These are phyloP conservation scores for Phlyctochytrium arcticum DNA, from an alignment of 192 early-diverging fungal species.

Conservation along the genomic window DNA sequence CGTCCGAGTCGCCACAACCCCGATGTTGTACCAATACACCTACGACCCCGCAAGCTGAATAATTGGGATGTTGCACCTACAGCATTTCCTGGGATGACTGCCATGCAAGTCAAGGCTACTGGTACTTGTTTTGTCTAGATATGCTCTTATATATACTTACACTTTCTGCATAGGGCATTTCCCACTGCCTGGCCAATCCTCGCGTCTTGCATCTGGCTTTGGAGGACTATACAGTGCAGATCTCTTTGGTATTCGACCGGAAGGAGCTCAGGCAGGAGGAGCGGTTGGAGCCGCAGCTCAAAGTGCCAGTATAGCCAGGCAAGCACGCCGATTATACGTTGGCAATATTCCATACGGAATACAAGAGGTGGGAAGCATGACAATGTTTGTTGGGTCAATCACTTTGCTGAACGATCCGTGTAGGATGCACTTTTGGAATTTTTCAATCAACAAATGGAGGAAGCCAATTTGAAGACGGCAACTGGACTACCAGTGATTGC, in stretches of 20 bases:
- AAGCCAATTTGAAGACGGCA: slow-evolving; percentile 67
- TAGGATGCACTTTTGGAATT: slow-evolving; percentile 70
- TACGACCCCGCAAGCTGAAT: slow-evolving; percentile 70
- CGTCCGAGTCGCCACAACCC: slow-evolving; percentile 2
- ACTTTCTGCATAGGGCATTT: slow-evolving; percentile 56
- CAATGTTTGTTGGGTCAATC: background rate
- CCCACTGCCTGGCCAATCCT: slow-evolving; percentile 68
- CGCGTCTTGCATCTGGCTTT: slow-evolving; percentile 6
- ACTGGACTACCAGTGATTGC: slow-evolving; percentile 68
- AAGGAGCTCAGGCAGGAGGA: slow-evolving; percentile 1
- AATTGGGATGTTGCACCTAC: slow-evolving; percentile 91
- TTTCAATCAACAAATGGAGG: slow-evolving; percentile 83
- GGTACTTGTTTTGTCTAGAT: slow-evolving; percentile 44
- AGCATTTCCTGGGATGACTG: slow-evolving; percentile 83
- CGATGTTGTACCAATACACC: slow-evolving; percentile 68
- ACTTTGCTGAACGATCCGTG: background rate
- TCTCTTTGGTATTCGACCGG: slow-evolving; percentile 8
- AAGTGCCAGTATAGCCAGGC: slow-evolving; percentile 59
- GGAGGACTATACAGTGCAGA: background rate
- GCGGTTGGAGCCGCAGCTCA: slow-evolving; percentile 47
- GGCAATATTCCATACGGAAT: slow-evolving; percentile 75
- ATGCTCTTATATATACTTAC: background rate
- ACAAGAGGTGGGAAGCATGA: slow-evolving; percentile 53
- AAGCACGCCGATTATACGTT: slow-evolving; percentile 84
- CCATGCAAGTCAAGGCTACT: slow-evolving; percentile 81